These are phyloP conservation scores for Salvia splendens DNA, from an alignment of 257 asterid species.

Conservation along the genomic window DNA sequence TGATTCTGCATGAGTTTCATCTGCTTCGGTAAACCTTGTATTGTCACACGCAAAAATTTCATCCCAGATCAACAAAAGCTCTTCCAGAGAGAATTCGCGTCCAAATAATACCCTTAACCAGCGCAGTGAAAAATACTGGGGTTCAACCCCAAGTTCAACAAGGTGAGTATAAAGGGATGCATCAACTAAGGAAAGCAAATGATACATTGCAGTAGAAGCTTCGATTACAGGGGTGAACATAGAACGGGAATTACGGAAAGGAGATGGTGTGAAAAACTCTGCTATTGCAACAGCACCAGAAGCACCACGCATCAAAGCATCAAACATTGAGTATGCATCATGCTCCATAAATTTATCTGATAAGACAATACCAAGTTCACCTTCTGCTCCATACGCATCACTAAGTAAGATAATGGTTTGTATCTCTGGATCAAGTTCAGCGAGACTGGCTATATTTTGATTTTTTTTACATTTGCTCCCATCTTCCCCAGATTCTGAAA, in stretches of 20 bases:
- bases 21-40: conserved; percentile 37
- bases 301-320: conserved; percentile 78
- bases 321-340: conserved; percentile 89
- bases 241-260: conserved; percentile 47
- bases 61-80: conserved; percentile 79
- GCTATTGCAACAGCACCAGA: conserved; percentile 83
- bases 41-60: conserved; percentile 71
- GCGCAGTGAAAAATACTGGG: conserved; percentile 84
- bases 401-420: conserved; percentile 65
- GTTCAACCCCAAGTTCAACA: conserved; percentile 90
- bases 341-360: conserved; percentile 91
- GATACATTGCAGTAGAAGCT: conserved; percentile 78
- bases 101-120: conserved; percentile 93
- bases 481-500: conserved; percentile 55
- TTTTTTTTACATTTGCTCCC: conserved; percentile 40
- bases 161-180: conserved; percentile 83
- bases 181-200: conserved; percentile 78
- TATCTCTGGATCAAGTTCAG: conserved; percentile 67
- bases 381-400: conserved; percentile 94
- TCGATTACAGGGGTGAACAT: conserved; percentile 83
- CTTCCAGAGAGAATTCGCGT: conserved; percentile 83
- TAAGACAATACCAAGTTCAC: conserved; percentile 83
- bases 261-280: conserved; percentile 70
- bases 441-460: conserved; percentile 40
- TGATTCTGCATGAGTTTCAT: conserved; percentile 42